These are phyloP conservation scores for Metarhizium anisopliae DNA, from an alignment of 2,329 filamentous ascomycete genomes.

Conservation along the genomic window DNA sequence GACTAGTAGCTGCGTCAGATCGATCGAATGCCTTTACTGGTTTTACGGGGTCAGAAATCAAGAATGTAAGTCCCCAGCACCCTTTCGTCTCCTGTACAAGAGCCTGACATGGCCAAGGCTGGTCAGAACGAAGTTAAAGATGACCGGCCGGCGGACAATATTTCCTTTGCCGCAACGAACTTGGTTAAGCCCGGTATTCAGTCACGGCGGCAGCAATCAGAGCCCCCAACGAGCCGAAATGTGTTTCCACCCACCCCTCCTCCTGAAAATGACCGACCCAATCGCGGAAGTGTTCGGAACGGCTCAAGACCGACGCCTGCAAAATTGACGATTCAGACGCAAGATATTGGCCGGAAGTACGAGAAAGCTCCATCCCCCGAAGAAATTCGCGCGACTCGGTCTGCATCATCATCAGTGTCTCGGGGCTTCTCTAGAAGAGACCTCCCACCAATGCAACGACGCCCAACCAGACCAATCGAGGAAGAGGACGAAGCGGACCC, in stretches of 20 bases:
- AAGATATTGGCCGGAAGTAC: conserved; percentile 43
- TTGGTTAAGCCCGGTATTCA: conserved; percentile 79
- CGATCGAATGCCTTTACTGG: conserved; percentile 73
- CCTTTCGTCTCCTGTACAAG: conserved; percentile 2
- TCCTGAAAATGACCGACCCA: conserved; percentile 71
- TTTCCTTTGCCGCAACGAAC: conserved; percentile 88
- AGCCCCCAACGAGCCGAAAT: conserved; percentile 68
- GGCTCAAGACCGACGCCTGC: conserved; percentile 52
- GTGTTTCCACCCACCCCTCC: conserved; percentile 98
- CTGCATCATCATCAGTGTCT: conserved; percentile 37
- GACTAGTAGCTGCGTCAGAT: conserved; percentile 81
- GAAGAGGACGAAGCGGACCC: conserved; percentile 56
- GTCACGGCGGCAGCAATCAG: conserved; percentile 76
- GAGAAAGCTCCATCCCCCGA: conserved; percentile 44
- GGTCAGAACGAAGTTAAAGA: conserved; percentile 54
- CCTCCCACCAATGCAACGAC: conserved; percentile 17
- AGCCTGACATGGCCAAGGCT: conserved; percentile 27
- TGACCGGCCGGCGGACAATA: conserved; percentile 71
- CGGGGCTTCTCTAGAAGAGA: conserved; percentile 35
- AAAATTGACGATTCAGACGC: conserved; percentile 53
- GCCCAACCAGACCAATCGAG: conserved; percentile 20
- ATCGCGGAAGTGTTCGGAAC: conserved; percentile 50
- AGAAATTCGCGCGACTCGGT: conserved; percentile 24
- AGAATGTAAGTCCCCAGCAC: conserved; percentile 47
- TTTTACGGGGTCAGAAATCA: conserved; percentile 70